Percentiles rank a stretch among this genome's conserved stretches.
Evolutionary conservation across 2,329 filamentous ascomycete species (phyloP).

Genomic region (Microcyclospora pomicola): DNA sequence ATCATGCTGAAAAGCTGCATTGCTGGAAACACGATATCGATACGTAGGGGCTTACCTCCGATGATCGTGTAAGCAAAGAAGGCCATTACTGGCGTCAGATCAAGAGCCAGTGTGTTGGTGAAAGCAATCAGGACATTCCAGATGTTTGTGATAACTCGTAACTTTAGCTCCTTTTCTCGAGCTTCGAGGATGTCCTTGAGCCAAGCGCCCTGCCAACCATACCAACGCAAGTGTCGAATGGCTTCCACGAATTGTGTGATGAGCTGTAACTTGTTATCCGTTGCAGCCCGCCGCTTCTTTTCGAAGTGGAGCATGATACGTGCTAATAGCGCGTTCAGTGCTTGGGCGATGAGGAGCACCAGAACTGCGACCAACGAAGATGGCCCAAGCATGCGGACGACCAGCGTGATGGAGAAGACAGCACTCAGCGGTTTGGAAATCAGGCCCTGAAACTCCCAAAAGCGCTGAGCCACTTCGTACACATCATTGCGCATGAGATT

Average conservation of each 20-base stretch:
- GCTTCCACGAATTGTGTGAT: conserved; percentile 79
- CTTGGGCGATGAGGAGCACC: conserved; percentile 45
- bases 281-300: conserved; percentile 54
- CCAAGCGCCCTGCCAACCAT: conserved; percentile 71
- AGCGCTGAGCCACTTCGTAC: conserved; percentile 65
- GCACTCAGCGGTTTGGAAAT: conserved; percentile 64
- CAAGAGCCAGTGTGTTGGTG: conserved; percentile 56
- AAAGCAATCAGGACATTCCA: conserved; percentile 51
- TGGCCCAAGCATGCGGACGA: conserved; percentile 69
- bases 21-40: conserved; percentile 78
- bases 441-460: conserved; percentile 75
- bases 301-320: conserved; percentile 55
- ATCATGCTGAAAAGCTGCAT: conserved; percentile 68
- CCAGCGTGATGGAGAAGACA: conserved; percentile 57
- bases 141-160: conserved; percentile 50
- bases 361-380: conserved; percentile 61
- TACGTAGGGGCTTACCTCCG: conserved; percentile 51
- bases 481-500: conserved; percentile 72
- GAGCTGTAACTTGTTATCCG: conserved; percentile 64
- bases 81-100: conserved; percentile 64
- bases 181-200: conserved; percentile 53
- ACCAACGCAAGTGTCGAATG: conserved; percentile 67
- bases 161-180: conserved; percentile 51
- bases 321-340: conserved; percentile 55
- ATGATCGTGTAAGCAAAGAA: conserved; percentile 71